phyloP scores from a whole-genome alignment of 805 yeast genomes.

The Hanseniaspora nectarophila region DNA sequence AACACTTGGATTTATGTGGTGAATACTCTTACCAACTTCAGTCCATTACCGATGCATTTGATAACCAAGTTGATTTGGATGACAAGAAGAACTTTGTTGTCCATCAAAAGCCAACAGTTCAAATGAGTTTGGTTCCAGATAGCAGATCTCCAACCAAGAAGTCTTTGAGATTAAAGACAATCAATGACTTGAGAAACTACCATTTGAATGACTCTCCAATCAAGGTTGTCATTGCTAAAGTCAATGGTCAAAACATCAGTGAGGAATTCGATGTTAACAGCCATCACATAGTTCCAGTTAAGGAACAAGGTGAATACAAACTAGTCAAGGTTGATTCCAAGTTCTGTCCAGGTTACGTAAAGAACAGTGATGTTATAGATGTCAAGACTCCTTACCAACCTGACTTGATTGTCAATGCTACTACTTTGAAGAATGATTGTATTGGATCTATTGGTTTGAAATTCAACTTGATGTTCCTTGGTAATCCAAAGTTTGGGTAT shows the following conservation, averaged over 20 bases:
- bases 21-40: conserved; percentile 45
- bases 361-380: conserved; percentile 42
- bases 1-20: conserved; percentile 37
- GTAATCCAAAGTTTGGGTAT: conserved; percentile 72
- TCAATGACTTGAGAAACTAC: conserved; percentile 21
- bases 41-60: conserved; percentile 54
- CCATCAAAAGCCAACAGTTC: conserved; percentile 41
- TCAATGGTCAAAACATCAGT: conserved; percentile 16
- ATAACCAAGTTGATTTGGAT: conserved; percentile 41
- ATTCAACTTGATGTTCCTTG: conserved; percentile 56
- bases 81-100: conserved; percentile 19
- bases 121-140: neutral
- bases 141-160: conserved; percentile 31
- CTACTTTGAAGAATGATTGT: conserved; percentile 67
- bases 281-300: conserved; percentile 29
- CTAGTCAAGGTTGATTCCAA: conserved; percentile 44
- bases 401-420: conserved; percentile 31
- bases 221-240: conserved; percentile 27
- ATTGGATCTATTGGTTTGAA: conserved; percentile 82
- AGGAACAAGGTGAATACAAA: conserved; percentile 55
- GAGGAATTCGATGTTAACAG: conserved; percentile 22
- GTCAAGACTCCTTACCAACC: conserved; percentile 53
- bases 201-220: conserved; percentile 26
- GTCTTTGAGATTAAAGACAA: conserved; percentile 24
- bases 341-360: conserved; percentile 54